These are phyloP conservation scores for Cladosporium sp. DNA, from an alignment of 2,329 filamentous ascomycete species.

Conservation along the genomic window DNA sequence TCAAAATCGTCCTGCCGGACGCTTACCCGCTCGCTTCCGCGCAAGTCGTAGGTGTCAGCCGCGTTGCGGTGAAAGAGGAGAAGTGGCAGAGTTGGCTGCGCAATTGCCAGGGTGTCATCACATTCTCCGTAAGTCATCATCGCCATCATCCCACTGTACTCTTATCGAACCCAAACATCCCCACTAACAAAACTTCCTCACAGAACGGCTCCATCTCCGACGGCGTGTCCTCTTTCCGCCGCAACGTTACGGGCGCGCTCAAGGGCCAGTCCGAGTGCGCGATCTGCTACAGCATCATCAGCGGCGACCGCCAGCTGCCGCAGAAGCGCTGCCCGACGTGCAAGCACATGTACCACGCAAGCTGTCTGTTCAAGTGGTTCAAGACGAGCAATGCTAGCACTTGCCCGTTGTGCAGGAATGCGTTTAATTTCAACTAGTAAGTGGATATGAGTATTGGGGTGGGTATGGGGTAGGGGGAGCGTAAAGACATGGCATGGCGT, in stretches of 20 bases:
- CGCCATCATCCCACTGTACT: neutral
- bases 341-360: constrained; percentile 88
- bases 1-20: constrained; percentile 76
- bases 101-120: constrained; percentile 87
- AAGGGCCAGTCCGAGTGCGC: constrained; percentile 95
- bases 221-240: constrained; percentile 78
- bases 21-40: constrained; percentile 82
- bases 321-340: constrained; percentile 91
- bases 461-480: neutral
- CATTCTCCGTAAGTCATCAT: constrained; percentile 65
- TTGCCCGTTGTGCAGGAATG: constrained; percentile 89
- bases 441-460: neutral
- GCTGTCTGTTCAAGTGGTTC: constrained; percentile 96
- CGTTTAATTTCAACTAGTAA: constrained; percentile 64
- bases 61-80: constrained; percentile 83
- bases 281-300: constrained; percentile 95
- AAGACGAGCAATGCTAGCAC: constrained; percentile 87
- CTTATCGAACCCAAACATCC: neutral
- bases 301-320: constrained; percentile 81
- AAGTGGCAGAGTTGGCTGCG: constrained; percentile 93
- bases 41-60: constrained; percentile 71
- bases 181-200: constrained; percentile 12
- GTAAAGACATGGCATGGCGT: neutral
- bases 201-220: constrained; percentile 83
- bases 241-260: constrained; percentile 82